Evolutionary conservation across 805 yeast genomes (phyloP), one percentile per base, ranked within the genome.

Genomic region (Lipomyces anomalus): DNA sequence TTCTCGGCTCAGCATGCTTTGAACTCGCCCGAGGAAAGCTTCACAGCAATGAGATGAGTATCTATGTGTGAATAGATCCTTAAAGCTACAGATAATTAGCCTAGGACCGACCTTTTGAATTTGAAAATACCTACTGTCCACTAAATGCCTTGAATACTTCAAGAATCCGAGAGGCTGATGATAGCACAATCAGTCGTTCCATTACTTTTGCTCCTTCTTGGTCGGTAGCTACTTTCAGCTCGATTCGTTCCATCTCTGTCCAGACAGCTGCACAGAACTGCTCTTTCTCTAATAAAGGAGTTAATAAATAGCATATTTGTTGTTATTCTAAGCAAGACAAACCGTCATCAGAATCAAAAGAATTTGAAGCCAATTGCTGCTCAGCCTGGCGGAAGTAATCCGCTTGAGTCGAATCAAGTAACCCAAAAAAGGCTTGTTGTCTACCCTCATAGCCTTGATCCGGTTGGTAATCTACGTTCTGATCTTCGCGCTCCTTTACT

Each of bases 301-400:
- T 22, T 6, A 7, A 18, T 30, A 13, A 30, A 6, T 11, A n/a
- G 34, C 17, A 5, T n/a, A 22, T 20, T 36, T 23, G 7, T 21
- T 17, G 21, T 18, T 4, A n/a, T 17, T 28, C 38, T 39, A 7
- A 39, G 22, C 36, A 30, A 26, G 16, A 17, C 29, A 13, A n/a
- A 52, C 56, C 59, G 44, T 85, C 95, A 3, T 75, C 71, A 16
- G 71, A 67, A 17, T 76, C 84, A 60, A 90, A 86, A 0, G 92
- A 82, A 65, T 88, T 79, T 34, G 87, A 74, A 38, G 88, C 81
- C 35, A 90, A 69, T 0, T 92, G 84, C 3, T 88, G 76, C 64
- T 90, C 97, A 0, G 97, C 95, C 58, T 82, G 87, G 59, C 86
- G 87, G 71, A 90, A 92, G 65, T 92, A 90, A 52, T 88, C 96